phyloP scores from a whole-genome alignment of 1,284 basidiomycete genomes.

The Ustilago loliicola region DNA sequence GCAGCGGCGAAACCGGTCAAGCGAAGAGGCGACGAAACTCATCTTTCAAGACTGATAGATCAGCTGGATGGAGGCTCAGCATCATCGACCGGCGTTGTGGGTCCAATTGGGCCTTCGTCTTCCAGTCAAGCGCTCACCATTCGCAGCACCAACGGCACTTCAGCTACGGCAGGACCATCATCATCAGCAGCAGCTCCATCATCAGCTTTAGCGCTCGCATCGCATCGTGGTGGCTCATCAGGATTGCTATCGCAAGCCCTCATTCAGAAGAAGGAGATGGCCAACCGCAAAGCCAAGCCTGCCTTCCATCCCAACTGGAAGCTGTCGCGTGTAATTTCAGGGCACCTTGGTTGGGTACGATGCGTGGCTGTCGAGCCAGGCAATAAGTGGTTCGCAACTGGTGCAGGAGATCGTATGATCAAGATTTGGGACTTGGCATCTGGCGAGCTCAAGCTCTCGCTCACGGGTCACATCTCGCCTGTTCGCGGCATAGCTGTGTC shows the following conservation, averaged over 20 bases:
- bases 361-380: slow-evolving; percentile 95
- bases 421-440: slow-evolving; percentile 99
- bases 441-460: slow-evolving; percentile 91
- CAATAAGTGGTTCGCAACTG: slow-evolving; percentile 98
- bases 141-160: slow-evolving; percentile 21
- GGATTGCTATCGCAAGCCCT: slow-evolving; percentile 62
- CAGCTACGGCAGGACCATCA: slow-evolving; percentile 15
- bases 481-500: slow-evolving; percentile 94
- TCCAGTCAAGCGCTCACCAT: slow-evolving; percentile 43
- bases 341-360: slow-evolving; percentile 98
- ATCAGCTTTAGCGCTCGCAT: slow-evolving; percentile 32
- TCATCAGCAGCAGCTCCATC: slow-evolving; percentile 26
- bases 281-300: slow-evolving; percentile 87
- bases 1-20: slow-evolving; percentile 17
- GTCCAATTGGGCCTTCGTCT: slow-evolving; percentile 24
- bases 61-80: slow-evolving; percentile 41
- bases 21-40: slow-evolving; percentile 34
- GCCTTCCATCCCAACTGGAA: slow-evolving; percentile 95
- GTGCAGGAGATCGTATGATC: slow-evolving; percentile 96
- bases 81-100: slow-evolving; percentile 13
- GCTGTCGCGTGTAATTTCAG: slow-evolving; percentile 94
- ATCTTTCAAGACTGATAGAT: slow-evolving; percentile 32
- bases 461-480: slow-evolving; percentile 98
- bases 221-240: slow-evolving; percentile 40
- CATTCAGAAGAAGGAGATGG: slow-evolving; percentile 65